Evolutionary conservation across 805 yeast genomes (phyloP).

Genomic region (Soucietia sequanensis): DNA sequence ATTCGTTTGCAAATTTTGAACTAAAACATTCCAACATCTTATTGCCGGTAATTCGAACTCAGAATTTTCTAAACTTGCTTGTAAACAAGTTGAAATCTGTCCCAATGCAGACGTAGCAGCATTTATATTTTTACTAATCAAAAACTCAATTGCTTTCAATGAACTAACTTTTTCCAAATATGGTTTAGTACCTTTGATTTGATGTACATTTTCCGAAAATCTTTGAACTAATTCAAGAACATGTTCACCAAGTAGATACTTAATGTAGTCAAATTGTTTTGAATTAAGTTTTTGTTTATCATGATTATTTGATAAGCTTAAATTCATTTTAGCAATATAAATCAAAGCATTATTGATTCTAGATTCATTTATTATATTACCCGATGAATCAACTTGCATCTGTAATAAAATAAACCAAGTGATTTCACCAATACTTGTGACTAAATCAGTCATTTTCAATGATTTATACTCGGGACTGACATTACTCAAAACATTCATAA

Average conservation of each 20-base stretch:
- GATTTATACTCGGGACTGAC: slow-evolving; percentile 48
- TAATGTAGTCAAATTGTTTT: slow-evolving; percentile 21
- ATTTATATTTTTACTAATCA: slow-evolving; percentile 57
- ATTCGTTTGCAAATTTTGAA: slow-evolving; percentile 52
- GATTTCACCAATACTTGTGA: slow-evolving; percentile 37
- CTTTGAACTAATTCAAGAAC: slow-evolving; percentile 74
- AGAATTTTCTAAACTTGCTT: slow-evolving; percentile 66
- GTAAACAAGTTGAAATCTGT: slow-evolving; percentile 83
- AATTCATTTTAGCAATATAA: slow-evolving; percentile 31
- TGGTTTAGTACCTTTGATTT: slow-evolving; percentile 67
- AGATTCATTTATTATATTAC: slow-evolving; percentile 26
- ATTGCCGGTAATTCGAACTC: slow-evolving; percentile 63
- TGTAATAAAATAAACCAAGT: slow-evolving; percentile 35
- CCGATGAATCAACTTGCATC: slow-evolving; percentile 27
- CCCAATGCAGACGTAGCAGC: slow-evolving; percentile 62
- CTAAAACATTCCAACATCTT: slow-evolving; percentile 64
- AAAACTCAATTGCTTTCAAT: slow-evolving; percentile 67
- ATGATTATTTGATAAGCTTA: slow-evolving; percentile 12
- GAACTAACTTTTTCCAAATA: slow-evolving; percentile 70
- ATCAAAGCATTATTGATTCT: slow-evolving; percentile 44
- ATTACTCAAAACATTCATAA: slow-evolving; percentile 52
- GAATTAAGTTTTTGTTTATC: slow-evolving; percentile 5
- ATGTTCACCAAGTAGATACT: slow-evolving; percentile 46
- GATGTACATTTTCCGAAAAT: slow-evolving; percentile 78
- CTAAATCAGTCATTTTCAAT: slow-evolving; percentile 29